These are phyloP conservation scores for Neobulgaria alba DNA, from an alignment of 2,329 filamentous ascomycete genomes.

Conservation along the genomic window DNA sequence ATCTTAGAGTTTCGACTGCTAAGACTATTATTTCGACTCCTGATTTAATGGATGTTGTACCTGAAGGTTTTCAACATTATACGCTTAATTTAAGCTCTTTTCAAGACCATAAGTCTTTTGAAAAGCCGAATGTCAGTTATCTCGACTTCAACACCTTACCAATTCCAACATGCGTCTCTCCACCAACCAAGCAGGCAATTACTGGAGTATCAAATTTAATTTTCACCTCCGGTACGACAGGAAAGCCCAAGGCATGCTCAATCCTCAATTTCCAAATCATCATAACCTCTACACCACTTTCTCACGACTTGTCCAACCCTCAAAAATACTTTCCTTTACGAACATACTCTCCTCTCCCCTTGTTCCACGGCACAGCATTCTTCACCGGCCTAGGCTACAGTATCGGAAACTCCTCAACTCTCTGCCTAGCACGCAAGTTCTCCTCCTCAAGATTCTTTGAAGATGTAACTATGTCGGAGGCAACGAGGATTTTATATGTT, in stretches of 20 bases:
- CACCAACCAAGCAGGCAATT: conserved; percentile 28
- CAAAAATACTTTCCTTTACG: conserved; percentile 36
- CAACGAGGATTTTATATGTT: conserved; percentile 69
- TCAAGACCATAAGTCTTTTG: too few relatives aligned
- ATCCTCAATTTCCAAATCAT: conserved; percentile 32
- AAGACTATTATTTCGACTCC: conserved; percentile 36
- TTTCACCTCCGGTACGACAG: conserved; percentile 41
- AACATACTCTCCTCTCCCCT: conserved; percentile 38
- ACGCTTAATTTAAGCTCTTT: conserved; percentile 34
- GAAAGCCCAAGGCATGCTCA: conserved; percentile 37
- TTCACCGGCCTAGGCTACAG: conserved; percentile 36
- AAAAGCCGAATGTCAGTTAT: conserved; percentile 6
- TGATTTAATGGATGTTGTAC: conserved; percentile 32
- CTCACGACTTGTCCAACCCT: conserved; percentile 30
- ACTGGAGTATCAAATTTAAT: conserved; percentile 33
- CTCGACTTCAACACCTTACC: conserved; percentile 13
- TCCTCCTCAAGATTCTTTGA: conserved; percentile 62
- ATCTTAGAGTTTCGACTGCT: conserved; percentile 34
- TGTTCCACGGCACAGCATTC: conserved; percentile 41
- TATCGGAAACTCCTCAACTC: conserved; percentile 41
- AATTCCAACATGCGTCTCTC: conserved; percentile 8
- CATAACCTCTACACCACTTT: conserved; percentile 30
- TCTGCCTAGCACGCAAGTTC: conserved; percentile 60
- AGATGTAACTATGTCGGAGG: conserved; percentile 57
- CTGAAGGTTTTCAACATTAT: conserved; percentile 27